Percentiles rank a stretch among this genome's conserved stretches.
Conservation (phyloP, 2,329 filamentous ascomycete genomes). For the Fusarium dlaminii region DNA sequence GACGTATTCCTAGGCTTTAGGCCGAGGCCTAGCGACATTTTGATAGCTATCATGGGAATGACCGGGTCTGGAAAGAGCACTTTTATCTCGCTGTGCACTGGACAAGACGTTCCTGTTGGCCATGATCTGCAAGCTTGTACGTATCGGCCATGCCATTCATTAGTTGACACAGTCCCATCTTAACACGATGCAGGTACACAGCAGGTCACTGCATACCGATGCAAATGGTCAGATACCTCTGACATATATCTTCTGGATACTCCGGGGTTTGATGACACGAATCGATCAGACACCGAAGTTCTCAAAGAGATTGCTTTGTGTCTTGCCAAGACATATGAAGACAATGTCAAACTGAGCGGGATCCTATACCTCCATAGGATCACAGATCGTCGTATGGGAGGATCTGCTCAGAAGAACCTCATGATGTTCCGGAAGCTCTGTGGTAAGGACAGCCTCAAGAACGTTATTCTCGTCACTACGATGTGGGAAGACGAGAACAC, state of each 20-base stretch:
- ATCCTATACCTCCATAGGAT: constrained; percentile 14
- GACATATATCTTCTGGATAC: constrained; percentile 15
- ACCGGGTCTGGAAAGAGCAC: constrained; percentile 17
- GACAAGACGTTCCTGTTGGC: neutral
- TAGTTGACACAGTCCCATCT: neutral
- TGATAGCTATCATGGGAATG: constrained; percentile 17
- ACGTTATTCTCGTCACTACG: neutral
- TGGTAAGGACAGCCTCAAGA: neutral
- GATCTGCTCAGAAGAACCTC: neutral
- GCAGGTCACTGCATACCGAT: neutral
- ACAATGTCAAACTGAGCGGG: neutral
- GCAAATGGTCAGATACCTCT: neutral
- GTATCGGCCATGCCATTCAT: neutral
- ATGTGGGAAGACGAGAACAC: neutral
- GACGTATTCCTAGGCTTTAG: neutral
- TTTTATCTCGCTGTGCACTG: neutral
- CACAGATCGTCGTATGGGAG: neutral
- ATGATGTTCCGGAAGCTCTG: neutral
- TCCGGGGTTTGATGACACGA: constrained; percentile 15
- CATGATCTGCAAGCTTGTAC: neutral
- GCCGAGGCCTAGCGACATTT: neutral
- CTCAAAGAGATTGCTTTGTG: neutral
- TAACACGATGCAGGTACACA: neutral
- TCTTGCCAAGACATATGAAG: neutral
- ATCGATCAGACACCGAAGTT: constrained; percentile 2